These are phyloP conservation scores for Scheffersomyces quercinus DNA, from an alignment of 1,139 yeast genomes.

Conservation along the genomic window DNA sequence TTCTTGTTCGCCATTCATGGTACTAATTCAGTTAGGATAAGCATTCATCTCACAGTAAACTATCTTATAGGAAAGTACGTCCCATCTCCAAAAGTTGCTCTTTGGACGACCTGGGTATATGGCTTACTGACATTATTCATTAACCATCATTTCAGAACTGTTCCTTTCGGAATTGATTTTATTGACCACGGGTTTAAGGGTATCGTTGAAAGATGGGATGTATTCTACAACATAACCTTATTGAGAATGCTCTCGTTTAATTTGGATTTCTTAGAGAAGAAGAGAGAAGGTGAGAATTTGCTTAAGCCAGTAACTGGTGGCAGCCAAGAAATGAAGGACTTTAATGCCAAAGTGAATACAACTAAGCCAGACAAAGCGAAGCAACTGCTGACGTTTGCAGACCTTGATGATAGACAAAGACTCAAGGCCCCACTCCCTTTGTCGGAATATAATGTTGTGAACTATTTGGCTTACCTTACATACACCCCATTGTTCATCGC, in stretches of 20 bases:
- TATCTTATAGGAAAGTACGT: conserved; percentile 53
- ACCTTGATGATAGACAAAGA: conserved; percentile 64
- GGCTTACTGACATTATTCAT: conserved; percentile 75
- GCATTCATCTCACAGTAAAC: conserved; percentile 56
- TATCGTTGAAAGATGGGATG: conserved; percentile 90
- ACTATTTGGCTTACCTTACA: conserved; percentile 73
- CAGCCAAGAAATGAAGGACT: conserved; percentile 3
- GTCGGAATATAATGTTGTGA: conserved; percentile 57
- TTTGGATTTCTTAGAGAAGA: conserved; percentile 66
- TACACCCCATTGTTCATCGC: conserved; percentile 92
- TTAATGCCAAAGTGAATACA: conserved; percentile 1
- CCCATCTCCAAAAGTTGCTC: conserved; percentile 29
- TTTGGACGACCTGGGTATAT: conserved; percentile 64
- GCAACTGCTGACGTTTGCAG: conserved; percentile 9
- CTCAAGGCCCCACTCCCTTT: conserved; percentile 63
- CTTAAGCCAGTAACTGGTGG: not conserved
- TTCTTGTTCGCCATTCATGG: conserved; percentile 85
- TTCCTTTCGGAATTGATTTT: conserved; percentile 50
- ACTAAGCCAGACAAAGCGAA: conserved; percentile 1
- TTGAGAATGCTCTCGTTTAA: conserved; percentile 82
- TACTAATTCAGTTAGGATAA: conserved; percentile 60
- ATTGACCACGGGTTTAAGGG: conserved; percentile 68
- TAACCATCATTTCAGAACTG: conserved; percentile 65
- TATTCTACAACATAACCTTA: conserved; percentile 85
- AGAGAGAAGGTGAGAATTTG: conserved; percentile 6